These are phyloP conservation scores for Citrullus colocynthis DNA, from an alignment of 306 rosid genomes.

Conservation along the genomic window DNA sequence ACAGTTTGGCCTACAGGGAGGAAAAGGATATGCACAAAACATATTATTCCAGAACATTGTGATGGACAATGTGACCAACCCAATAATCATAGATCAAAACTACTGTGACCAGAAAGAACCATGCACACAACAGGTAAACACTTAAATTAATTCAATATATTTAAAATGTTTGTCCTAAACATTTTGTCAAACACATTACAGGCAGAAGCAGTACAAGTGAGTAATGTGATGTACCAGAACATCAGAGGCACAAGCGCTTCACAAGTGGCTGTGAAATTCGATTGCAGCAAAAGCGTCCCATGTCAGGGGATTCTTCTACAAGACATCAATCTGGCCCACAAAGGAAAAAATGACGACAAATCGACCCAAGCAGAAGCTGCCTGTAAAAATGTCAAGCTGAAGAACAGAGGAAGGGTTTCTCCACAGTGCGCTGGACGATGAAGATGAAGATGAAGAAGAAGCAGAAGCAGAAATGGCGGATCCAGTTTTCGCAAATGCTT, in stretches of 20 bases:
- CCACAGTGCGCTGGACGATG: conserved; percentile 33
- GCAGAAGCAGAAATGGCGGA: background rate
- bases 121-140: conserved; percentile 44
- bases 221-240: conserved; percentile 40
- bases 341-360: background rate
- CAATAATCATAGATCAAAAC: conserved; percentile 76
- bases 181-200: conserved; percentile 11
- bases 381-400: conserved; percentile 32
- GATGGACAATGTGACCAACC: conserved; percentile 61
- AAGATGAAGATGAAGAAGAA: background rate
- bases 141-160: background rate
- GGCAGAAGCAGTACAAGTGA: conserved; percentile 49
- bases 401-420: conserved; percentile 21
- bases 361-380: conserved; percentile 20
- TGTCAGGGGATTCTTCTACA: conserved; percentile 31
- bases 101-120: conserved; percentile 49
- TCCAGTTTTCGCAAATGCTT: background rate
- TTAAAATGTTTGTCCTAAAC: background rate
- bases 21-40: conserved; percentile 56
- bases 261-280: conserved; percentile 42
- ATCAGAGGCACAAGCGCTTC: conserved; percentile 72
- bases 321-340: conserved; percentile 26
- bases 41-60: conserved; percentile 37
- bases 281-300: conserved; percentile 39
- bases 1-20: conserved; percentile 38